phyloP scores from a whole-genome alignment of 192 early-diverging fungal genomes.

The Spizellomyces punctatus region DNA sequence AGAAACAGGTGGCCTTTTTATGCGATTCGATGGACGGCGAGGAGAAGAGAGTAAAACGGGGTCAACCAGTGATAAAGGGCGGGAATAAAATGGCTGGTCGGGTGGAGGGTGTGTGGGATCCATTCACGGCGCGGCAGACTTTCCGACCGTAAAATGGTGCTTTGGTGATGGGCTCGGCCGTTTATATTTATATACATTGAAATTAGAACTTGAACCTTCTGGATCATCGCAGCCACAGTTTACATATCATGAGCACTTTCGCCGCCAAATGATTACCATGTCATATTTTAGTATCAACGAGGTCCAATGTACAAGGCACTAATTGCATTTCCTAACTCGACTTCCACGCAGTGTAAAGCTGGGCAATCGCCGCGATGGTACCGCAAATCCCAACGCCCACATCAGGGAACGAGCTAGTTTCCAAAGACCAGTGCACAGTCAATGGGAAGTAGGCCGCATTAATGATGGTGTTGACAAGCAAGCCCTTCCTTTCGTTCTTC shows the following conservation, averaged over 20 bases:
- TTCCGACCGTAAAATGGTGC: conserved; percentile 38
- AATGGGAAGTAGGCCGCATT: conserved; percentile 93
- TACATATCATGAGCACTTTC: too few relatives aligned
- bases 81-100: conserved; percentile 9
- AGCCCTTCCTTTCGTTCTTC: conserved; percentile 66
- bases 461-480: conserved; percentile 75
- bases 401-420: conserved; percentile 86
- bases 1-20: conserved; percentile 30
- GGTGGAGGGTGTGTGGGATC: conserved; percentile 37
- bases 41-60: conserved; percentile 13
- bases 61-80: conserved; percentile 26
- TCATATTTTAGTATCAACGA: too few relatives aligned
- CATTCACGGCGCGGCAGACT: conserved; percentile 38
- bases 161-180: too few relatives aligned
- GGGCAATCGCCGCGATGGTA: conserved; percentile 85
- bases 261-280: too few relatives aligned
- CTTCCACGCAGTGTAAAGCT: conserved; percentile 84
- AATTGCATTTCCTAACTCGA: too few relatives aligned
- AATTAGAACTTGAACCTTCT: too few relatives aligned
- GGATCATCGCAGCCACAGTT: too few relatives aligned
- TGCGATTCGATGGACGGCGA: conserved; percentile 34
- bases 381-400: conserved; percentile 90
- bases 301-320: too few relatives aligned
- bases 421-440: conserved; percentile 89
- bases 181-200: too few relatives aligned